Conservation (phyloP, 2,329 filamentous ascomycete species). For the Ascochyta clinopodiicola region DNA sequence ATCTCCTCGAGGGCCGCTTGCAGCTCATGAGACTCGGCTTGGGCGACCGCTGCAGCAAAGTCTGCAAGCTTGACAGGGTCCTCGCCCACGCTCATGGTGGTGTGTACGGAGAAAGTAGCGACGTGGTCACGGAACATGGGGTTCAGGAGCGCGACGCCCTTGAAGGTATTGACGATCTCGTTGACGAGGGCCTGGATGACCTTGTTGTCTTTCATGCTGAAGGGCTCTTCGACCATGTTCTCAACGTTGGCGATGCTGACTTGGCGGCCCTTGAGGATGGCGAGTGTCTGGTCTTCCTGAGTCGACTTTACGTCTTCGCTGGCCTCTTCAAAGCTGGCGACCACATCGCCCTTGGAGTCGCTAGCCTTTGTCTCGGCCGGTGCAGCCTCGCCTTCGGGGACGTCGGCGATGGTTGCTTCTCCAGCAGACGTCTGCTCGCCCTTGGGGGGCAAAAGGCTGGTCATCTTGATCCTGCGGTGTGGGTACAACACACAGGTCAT, state of each 20-base stretch:
- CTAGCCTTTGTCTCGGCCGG: constrained; percentile 58
- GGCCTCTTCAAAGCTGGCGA: constrained; percentile 93
- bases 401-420: constrained; percentile 43
- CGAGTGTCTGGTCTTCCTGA: constrained; percentile 77
- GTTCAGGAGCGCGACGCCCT: constrained; percentile 93
- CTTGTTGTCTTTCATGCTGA: constrained; percentile 87
- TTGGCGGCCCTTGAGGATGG: constrained; percentile 88
- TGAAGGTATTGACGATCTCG: constrained; percentile 98
- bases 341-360: constrained; percentile 77
- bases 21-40: constrained; percentile 82
- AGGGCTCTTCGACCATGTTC: constrained; percentile 86
- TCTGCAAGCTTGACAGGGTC: constrained; percentile 95
- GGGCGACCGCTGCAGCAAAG: constrained; percentile 94
- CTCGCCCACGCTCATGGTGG: constrained; percentile 90
- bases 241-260: constrained; percentile 96
- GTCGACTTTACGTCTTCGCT: constrained; percentile 62
- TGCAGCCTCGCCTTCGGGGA: constrained; percentile 51
- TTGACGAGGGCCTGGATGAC: constrained; percentile 91
- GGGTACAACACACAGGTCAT: constrained; percentile 95
- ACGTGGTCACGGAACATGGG: constrained; percentile 96
- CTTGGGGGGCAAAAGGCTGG: constrained; percentile 76
- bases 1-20: constrained; percentile 89
- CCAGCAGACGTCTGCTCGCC: constrained; percentile 35
- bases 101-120: constrained; percentile 81
- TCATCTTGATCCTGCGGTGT: constrained; percentile 91